Conservation (phyloP, 2,329 filamentous ascomycete species). For the Setomelanomma holmii region DNA sequence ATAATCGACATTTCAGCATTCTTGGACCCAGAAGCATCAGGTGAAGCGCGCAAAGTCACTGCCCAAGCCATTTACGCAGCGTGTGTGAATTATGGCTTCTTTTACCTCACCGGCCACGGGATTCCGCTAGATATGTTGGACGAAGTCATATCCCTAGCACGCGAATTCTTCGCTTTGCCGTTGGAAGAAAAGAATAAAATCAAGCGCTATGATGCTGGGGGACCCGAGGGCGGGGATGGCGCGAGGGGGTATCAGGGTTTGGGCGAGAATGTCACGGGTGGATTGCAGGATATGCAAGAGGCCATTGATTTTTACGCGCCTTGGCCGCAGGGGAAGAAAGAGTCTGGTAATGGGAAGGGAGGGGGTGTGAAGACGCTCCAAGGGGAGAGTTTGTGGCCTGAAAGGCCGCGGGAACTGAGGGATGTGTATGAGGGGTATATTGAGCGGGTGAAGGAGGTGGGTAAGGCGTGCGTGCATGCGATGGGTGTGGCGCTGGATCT, state of each 20-base stretch:
- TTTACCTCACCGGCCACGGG: conserved; percentile 53
- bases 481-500: conserved; percentile 49
- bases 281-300: conserved; percentile 47
- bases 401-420: conserved; percentile 35
- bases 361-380: conserved; percentile 43
- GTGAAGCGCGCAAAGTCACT: conserved; percentile 26
- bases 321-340: conserved; percentile 33
- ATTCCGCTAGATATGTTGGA: conserved; percentile 39
- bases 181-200: conserved; percentile 42
- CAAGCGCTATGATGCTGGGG: conserved; percentile 42
- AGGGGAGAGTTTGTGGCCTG: conserved; percentile 55
- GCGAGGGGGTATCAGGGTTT: conserved; percentile 49
- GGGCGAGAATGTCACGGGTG: conserved; percentile 48
- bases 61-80: conserved; percentile 44
- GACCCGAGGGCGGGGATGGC: conserved; percentile 43
- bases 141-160: conserved; percentile 39
- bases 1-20: conserved; percentile 53
- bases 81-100: conserved; percentile 51
- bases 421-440: conserved; percentile 44
- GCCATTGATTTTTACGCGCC: conserved; percentile 51
- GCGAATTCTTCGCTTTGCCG: conserved; percentile 44
- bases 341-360: conserved; percentile 9
- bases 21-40: conserved; percentile 28
- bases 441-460: conserved; percentile 34
- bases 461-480: conserved; percentile 43